phyloP scores from a whole-genome alignment of 2,329 filamentous ascomycete species.

The Exutisphaerella laricina region DNA sequence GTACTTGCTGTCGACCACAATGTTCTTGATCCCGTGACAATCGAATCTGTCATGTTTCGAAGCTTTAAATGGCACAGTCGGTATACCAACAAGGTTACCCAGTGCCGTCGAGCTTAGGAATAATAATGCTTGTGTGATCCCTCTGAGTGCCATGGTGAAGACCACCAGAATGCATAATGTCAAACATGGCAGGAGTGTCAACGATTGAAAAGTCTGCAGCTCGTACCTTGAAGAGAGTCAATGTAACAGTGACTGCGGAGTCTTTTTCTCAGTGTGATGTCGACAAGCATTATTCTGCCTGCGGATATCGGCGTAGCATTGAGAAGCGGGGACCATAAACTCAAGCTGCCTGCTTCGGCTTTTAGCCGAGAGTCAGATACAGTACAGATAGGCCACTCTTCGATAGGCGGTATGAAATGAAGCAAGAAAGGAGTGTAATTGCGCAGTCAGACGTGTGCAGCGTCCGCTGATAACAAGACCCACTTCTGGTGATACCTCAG shows the following conservation, averaged over 20 bases:
- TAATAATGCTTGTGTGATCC: background rate
- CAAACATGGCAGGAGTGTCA: no score
- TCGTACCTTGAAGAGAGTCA: background rate
- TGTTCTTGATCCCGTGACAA: slow-evolving; percentile 13
- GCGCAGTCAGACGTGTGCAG: no score
- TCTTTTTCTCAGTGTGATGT: background rate
- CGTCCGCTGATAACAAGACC: no score
- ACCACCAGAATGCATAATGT: no score
- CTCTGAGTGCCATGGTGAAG: slow-evolving; percentile 2
- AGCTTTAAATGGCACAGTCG: slow-evolving; percentile 15
- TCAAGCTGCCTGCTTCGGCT: slow-evolving; percentile 1
- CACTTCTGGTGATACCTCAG: no score
- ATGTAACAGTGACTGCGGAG: slow-evolving; percentile 7
- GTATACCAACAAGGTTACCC: slow-evolving; percentile 13
- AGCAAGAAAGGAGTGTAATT: no score
- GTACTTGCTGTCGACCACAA: slow-evolving; percentile 45
- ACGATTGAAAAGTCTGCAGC: background rate
- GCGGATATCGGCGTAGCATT: slow-evolving; percentile 14
- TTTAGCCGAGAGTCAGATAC: slow-evolving; percentile 1
- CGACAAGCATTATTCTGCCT: slow-evolving; percentile 7
- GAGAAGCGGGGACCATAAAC: slow-evolving; percentile 5
- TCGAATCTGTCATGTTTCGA: background rate
- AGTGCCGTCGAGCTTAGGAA: background rate
- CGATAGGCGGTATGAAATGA: no score
- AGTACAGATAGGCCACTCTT: slow-evolving; percentile 6